Evolutionary conservation across 2,329 filamentous ascomycete genomes (phyloP), one percentile per base, ranked within the genome.

Genomic region (Paecilomyces dactylethromorphus): DNA sequence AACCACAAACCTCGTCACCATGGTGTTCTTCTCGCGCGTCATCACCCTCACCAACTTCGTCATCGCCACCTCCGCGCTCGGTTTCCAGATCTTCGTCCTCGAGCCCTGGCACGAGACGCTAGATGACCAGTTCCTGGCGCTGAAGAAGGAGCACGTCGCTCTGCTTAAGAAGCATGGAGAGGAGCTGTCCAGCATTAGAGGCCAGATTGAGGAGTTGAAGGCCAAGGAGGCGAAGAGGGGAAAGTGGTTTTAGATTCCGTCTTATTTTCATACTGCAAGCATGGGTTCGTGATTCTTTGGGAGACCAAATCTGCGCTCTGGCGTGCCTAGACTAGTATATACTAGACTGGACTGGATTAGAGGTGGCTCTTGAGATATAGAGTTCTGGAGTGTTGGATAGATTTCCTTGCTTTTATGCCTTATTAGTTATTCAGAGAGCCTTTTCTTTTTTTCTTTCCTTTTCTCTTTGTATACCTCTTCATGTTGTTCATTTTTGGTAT

Each of bases 81-180:
- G 77, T 35, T 89, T 89, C 71, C 86, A 89, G 72, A 84, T 88
- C 55, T 86, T 84, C 64, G 87, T 89, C 45, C 77, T 89, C 11
- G 89, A 89, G 71, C 87, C 87, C 1, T 89, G 86, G 86, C 86
- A 89, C 71, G 81, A 87, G 66, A 78, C 87, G 67, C 75, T 89
- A 6, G 84, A 88, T 62, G 79, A 82, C 21, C 82, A 84, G 60
- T 88, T 89, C 66, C 77, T 83, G 58, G 74, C 78, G 11, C 73
- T 88, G 24, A 85, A 83, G 67, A 78, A 78, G 58, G 85, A 87
- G 63, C 84, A 88, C 58, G 60, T 77, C 3, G 67, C 64, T 6
- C 58, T 76, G 56, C 56, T 58, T 15, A 55, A 55, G 22, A 55
- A 49, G 18, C 35, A 32, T 24, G 53, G 50, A 24, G 22, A 52